Conservation (phyloP, 345 rosid species). For the Noccaea caerulescens region DNA sequence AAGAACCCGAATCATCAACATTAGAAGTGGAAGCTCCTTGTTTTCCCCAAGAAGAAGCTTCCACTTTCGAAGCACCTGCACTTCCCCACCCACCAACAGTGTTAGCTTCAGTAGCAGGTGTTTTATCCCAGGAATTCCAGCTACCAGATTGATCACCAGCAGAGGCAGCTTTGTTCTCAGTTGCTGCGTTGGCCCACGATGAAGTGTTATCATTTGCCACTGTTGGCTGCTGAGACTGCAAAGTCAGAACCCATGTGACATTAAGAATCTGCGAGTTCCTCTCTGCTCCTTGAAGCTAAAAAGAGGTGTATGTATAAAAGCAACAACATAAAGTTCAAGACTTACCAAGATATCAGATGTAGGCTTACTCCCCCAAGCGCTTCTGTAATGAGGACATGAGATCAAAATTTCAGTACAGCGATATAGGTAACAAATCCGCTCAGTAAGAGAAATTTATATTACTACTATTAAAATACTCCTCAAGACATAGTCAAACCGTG, state of each 20-base stretch:
- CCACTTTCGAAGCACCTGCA: constrained; percentile 45
- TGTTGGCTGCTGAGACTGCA: constrained; percentile 32
- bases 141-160: constrained; percentile 48
- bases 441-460: constrained; percentile 4
- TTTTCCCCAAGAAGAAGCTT: constrained; percentile 51
- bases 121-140: constrained; percentile 65
- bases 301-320: constrained; percentile 7
- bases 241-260: constrained; percentile 18
- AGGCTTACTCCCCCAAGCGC: constrained; percentile 42
- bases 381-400: constrained; percentile 26
- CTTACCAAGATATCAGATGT: constrained; percentile 34
- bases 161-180: constrained; percentile 45
- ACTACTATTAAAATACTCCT: not conserved
- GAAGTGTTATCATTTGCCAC: constrained; percentile 32
- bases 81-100: constrained; percentile 59
- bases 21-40: constrained; percentile 40
- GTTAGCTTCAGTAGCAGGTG: constrained; percentile 43
- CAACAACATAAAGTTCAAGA: constrained; percentile 8
- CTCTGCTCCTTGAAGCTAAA: not conserved
- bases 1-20: constrained; percentile 43
- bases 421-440: constrained; percentile 1
- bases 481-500: constrained; percentile 13
- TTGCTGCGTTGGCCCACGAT: constrained; percentile 54
- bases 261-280: constrained; percentile 9
- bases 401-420: not conserved